These are phyloP conservation scores for Barnettozyma salicaria DNA, from an alignment of 805 yeast genomes.

Conservation along the genomic window DNA sequence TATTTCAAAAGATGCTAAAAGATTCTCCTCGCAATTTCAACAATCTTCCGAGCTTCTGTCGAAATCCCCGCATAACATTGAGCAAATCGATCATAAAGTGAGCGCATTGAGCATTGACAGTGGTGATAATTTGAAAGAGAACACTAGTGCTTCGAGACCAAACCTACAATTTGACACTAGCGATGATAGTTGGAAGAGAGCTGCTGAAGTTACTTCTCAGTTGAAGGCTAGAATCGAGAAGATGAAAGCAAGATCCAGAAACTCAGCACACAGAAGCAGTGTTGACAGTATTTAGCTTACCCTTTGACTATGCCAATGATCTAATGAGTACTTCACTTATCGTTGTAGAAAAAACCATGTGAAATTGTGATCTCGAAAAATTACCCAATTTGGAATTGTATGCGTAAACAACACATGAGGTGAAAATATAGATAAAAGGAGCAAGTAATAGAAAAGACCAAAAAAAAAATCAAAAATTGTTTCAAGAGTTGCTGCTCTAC, in stretches of 20 bases:
- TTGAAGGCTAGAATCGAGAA: constrained; percentile 82
- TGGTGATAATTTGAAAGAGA: constrained; percentile 19
- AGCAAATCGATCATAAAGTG: constrained; percentile 25
- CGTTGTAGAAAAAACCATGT: no score
- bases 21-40: constrained; percentile 4
- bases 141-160: constrained; percentile 14
- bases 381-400: no score
- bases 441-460: no score
- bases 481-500: no score
- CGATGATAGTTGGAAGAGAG: constrained; percentile 78
- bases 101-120: constrained; percentile 26
- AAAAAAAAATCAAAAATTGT: no score
- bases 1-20: constrained; percentile 15
- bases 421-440: no score
- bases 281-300: background rate
- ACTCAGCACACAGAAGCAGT: constrained; percentile 9
- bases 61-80: constrained; percentile 14
- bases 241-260: constrained; percentile 63
- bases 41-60: constrained; percentile 1
- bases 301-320: no score
- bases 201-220: constrained; percentile 84
- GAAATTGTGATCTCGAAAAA: no score
- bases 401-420: no score
- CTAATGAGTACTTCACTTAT: no score
- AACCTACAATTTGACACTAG: constrained; percentile 32